Conservation (phyloP, 1,284 basidiomycete genomes). For the Chiua sp. region DNA sequence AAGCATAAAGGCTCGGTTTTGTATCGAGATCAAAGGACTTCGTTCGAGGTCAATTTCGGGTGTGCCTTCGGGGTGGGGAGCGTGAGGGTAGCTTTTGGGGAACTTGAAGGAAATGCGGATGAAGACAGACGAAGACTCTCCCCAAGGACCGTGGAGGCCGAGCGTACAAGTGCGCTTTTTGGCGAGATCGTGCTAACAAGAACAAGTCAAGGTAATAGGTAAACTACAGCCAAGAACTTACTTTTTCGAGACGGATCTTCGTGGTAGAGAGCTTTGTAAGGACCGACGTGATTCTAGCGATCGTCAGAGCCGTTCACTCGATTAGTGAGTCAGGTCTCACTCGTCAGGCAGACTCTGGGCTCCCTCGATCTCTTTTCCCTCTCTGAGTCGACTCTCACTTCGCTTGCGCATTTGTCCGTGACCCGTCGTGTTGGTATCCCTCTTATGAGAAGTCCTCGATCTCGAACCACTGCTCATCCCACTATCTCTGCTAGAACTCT, state of each 20-base stretch:
- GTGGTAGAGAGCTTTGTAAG: slow-evolving; percentile 70
- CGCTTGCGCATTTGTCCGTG: slow-evolving; percentile 38
- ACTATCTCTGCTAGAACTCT: slow-evolving; percentile 59
- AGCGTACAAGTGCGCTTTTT: slow-evolving; percentile 86
- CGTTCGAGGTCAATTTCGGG: slow-evolving; percentile 86
- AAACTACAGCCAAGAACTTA: slow-evolving; percentile 32
- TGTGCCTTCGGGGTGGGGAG: slow-evolving; percentile 61
- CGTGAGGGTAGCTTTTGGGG: slow-evolving; percentile 82
- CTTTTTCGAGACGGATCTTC: slow-evolving; percentile 89
- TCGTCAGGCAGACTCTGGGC: slow-evolving; percentile 79
- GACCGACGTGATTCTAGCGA: slow-evolving; percentile 75
- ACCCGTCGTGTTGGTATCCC: slow-evolving; percentile 20
- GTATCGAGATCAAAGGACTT: slow-evolving; percentile 79
- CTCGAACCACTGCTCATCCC: slow-evolving; percentile 45
- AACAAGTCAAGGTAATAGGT: slow-evolving; percentile 1
- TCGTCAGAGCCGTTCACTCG: slow-evolving; percentile 12
- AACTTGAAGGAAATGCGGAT: slow-evolving; percentile 93
- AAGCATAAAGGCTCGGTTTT: slow-evolving; percentile 78
- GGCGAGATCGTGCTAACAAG: slow-evolving; percentile 71
- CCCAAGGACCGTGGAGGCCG: slow-evolving; percentile 91
- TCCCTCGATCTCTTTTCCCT: slow-evolving; percentile 48
- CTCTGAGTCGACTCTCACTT: slow-evolving; percentile 51
- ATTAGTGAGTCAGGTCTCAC: slow-evolving; percentile 45
- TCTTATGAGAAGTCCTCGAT: slow-evolving; percentile 36
- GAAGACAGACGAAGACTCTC: slow-evolving; percentile 73